Conservation (phyloP, 75 land plant genomes). For the Selaginella moellendorffii region DNA sequence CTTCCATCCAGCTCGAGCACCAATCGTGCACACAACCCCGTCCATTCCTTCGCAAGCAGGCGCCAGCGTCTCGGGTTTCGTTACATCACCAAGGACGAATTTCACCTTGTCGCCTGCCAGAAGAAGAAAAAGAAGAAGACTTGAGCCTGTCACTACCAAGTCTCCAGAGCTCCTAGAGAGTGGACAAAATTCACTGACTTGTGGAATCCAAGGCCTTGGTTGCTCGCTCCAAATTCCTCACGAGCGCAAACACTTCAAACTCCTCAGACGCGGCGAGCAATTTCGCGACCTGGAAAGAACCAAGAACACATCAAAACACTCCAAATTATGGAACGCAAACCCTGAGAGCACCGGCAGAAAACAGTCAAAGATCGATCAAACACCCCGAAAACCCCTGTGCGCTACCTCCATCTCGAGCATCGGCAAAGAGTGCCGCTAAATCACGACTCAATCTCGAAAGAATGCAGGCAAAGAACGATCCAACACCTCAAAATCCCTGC, state of each 20-base stretch:
- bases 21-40: constrained; percentile 28
- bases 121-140: background rate
- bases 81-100: constrained; percentile 29
- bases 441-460: background rate
- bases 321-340: too few species aligned
- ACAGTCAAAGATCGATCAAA: background rate
- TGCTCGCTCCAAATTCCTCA: constrained; percentile 22
- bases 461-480: background rate
- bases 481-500: background rate
- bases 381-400: too few species aligned
- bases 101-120: constrained; percentile 12
- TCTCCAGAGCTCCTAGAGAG: background rate
- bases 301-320: background rate
- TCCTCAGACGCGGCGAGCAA: constrained; percentile 10
- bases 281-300: constrained; percentile 23
- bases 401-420: too few species aligned
- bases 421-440: too few species aligned
- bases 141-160: background rate
- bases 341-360: too few species aligned
- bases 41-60: constrained; percentile 34
- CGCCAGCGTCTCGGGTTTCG: constrained; percentile 26
- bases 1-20: constrained; percentile 30
- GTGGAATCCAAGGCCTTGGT: constrained; percentile 12
- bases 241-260: constrained; percentile 26
- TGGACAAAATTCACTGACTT: background rate